phyloP scores from a whole-genome alignment of 2,329 filamentous ascomycete genomes.

The Teratosphaeria nubilosa region DNA sequence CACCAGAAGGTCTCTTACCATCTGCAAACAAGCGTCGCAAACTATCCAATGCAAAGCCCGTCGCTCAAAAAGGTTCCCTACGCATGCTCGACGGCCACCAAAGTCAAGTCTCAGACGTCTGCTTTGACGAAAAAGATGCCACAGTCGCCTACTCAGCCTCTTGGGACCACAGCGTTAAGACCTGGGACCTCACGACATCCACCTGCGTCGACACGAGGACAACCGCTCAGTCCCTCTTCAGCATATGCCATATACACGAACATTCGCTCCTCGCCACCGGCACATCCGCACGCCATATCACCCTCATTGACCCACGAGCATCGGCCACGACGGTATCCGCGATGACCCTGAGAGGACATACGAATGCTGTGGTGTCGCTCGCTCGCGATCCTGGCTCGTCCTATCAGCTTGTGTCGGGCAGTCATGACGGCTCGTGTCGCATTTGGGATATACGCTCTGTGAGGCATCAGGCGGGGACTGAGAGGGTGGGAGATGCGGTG shows the following conservation, averaged over 20 bases:
- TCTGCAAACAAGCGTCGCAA: constrained; percentile 71
- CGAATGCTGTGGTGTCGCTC: constrained; percentile 58
- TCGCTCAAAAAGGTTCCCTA: constrained; percentile 67
- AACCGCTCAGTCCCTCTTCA: constrained; percentile 74
- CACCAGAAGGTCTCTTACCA: constrained; percentile 59
- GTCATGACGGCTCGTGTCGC: constrained; percentile 82
- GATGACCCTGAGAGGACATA: constrained; percentile 85
- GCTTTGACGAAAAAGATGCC: constrained; percentile 75
- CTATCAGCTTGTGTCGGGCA: constrained; percentile 70
- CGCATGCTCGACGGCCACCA: constrained; percentile 63
- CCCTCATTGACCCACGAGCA: constrained; percentile 80
- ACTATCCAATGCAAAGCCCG: constrained; percentile 37
- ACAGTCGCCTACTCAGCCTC: constrained; percentile 88
- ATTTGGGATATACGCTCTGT: constrained; percentile 85
- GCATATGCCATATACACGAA: constrained; percentile 61
- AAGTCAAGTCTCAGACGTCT: constrained; percentile 63
- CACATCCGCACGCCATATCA: constrained; percentile 77
- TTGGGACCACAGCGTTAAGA: constrained; percentile 82
- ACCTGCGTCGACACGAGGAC: constrained; percentile 70
- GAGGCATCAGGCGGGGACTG: constrained; percentile 36
- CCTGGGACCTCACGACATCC: constrained; percentile 79
- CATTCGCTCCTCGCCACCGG: constrained; percentile 60
- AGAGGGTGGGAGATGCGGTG: constrained; percentile 54
- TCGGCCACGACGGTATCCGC: constrained; percentile 66
- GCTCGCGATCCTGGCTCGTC: constrained; percentile 55